phyloP scores from a whole-genome alignment of 495 filamentous ascomycete species.

The Cercophora sp. region DNA sequence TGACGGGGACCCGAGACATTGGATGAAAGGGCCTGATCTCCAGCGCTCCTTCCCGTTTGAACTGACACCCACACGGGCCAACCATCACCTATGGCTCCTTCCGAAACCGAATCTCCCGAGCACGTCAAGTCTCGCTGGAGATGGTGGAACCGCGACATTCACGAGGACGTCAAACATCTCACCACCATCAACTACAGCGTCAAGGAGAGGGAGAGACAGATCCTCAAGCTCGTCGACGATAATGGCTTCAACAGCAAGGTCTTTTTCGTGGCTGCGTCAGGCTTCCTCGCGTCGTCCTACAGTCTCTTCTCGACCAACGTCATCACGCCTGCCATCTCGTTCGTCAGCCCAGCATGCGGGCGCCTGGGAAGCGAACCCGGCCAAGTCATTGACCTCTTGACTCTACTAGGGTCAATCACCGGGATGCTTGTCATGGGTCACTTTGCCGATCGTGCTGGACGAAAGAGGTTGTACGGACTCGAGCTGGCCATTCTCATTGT shows the following conservation, averaged over 20 bases:
- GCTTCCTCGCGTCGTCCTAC: conserved; percentile 8
- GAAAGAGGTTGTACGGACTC: conserved; percentile 60
- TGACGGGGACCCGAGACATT: background rate
- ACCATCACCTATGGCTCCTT: background rate
- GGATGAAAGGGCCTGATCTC: background rate
- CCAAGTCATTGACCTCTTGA: conserved; percentile 22
- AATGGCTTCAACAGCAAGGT: conserved; percentile 10
- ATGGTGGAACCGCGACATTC: background rate
- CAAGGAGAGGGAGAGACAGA: background rate
- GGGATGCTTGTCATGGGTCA: conserved; percentile 62
- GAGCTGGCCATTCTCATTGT: conserved; percentile 57
- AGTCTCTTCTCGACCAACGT: conserved; percentile 4
- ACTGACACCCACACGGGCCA: background rate
- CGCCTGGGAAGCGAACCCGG: background rate
- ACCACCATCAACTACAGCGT: conserved; percentile 3
- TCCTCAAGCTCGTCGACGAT: conserved; percentile 1
- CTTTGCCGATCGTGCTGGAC: conserved; percentile 58
- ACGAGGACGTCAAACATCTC: background rate
- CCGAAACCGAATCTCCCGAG: background rate
- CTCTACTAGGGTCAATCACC: conserved; percentile 53
- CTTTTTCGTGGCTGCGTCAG: conserved; percentile 4
- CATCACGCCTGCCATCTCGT: conserved; percentile 11
- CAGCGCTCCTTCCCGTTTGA: background rate
- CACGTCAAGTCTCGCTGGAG: background rate
- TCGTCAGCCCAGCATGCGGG: conserved; percentile 3